Percentiles rank a stretch among this genome's conserved stretches.
Evolutionary conservation across 2,329 filamentous ascomycete species (phyloP).

Genomic region (Colletotrichum noveboracense): DNA sequence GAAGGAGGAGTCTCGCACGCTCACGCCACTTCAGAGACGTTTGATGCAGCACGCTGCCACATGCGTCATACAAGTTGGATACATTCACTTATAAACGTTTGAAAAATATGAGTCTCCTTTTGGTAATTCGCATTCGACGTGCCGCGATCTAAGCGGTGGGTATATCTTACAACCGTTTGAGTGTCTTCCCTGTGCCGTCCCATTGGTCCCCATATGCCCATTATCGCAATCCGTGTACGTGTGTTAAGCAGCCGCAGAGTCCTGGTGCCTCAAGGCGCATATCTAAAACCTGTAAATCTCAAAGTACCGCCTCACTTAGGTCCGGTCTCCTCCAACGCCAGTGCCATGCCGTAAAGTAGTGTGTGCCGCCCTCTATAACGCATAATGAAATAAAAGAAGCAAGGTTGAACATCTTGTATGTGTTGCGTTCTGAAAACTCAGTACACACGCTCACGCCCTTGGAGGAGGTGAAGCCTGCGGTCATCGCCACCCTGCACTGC

Average conservation of each 20-base stretch:
- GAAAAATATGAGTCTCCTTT: neutral
- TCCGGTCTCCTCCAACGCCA: neutral
- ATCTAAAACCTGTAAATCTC: conserved; percentile 1
- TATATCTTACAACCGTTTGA: conserved; percentile 4
- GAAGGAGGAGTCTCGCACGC: neutral
- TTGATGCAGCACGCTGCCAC: neutral
- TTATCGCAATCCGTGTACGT: neutral
- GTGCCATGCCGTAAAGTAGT: neutral
- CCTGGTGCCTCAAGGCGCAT: conserved; percentile 14
- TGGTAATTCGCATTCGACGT: neutral
- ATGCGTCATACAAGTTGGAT: neutral
- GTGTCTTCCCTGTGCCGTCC: neutral
- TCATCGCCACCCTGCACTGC: conserved; percentile 15
- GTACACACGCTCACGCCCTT: conserved; percentile 38
- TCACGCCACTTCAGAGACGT: neutral
- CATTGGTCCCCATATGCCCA: neutral
- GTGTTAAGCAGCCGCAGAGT: conserved; percentile 7
- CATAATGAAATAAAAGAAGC: neutral
- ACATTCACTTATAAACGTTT: neutral
- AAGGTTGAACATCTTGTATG: neutral
- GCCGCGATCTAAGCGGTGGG: conserved; percentile 11
- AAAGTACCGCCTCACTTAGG: neutral
- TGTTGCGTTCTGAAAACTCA: conserved; percentile 9
- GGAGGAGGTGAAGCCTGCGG: conserved; percentile 39
- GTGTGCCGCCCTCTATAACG: neutral